Evolutionary conservation across 2,329 filamentous ascomycete genomes (phyloP).

Genomic region (Paracoccidioides lutzii): DNA sequence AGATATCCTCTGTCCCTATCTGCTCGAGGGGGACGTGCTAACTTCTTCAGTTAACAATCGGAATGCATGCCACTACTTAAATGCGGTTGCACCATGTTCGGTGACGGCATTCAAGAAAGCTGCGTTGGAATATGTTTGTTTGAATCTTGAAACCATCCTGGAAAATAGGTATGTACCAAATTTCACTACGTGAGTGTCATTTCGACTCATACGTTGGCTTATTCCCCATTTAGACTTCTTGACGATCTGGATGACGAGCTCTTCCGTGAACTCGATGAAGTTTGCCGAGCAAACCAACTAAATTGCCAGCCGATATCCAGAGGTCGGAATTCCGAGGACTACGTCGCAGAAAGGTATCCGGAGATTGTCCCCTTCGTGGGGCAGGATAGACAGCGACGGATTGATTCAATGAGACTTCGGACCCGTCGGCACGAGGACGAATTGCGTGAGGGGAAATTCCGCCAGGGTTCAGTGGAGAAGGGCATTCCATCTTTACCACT

Average conservation of each 20-base stretch:
- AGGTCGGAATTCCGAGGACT: slow-evolving; percentile 56
- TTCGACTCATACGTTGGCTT: slow-evolving; percentile 2
- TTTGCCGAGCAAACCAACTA: slow-evolving; percentile 72
- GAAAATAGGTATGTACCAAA: slow-evolving; percentile 55
- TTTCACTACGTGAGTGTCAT: not conserved
- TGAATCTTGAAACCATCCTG: slow-evolving; percentile 83
- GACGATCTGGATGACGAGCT: slow-evolving; percentile 76
- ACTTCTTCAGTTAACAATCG: slow-evolving; percentile 53
- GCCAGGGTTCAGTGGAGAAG: slow-evolving; percentile 55
- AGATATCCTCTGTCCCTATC: slow-evolving; percentile 16
- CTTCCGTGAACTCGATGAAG: slow-evolving; percentile 63
- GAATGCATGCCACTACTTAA: slow-evolving; percentile 75
- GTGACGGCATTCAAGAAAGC: slow-evolving; percentile 78
- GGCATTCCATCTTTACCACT: slow-evolving; percentile 33
- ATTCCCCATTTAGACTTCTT: slow-evolving; percentile 42
- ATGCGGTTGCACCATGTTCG: slow-evolving; percentile 71
- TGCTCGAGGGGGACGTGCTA: slow-evolving; percentile 11
- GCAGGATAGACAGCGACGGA: slow-evolving; percentile 44
- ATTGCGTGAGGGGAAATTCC: slow-evolving; percentile 47
- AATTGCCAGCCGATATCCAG: slow-evolving; percentile 63
- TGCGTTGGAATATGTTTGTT: slow-evolving; percentile 77
- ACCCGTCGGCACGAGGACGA: slow-evolving; percentile 53
- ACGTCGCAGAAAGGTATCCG: slow-evolving; percentile 33
- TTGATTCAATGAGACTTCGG: slow-evolving; percentile 65
- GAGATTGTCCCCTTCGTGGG: slow-evolving; percentile 29